phyloP scores from a whole-genome alignment of 352 stramenopile species.

The Pythium diclinum region DNA sequence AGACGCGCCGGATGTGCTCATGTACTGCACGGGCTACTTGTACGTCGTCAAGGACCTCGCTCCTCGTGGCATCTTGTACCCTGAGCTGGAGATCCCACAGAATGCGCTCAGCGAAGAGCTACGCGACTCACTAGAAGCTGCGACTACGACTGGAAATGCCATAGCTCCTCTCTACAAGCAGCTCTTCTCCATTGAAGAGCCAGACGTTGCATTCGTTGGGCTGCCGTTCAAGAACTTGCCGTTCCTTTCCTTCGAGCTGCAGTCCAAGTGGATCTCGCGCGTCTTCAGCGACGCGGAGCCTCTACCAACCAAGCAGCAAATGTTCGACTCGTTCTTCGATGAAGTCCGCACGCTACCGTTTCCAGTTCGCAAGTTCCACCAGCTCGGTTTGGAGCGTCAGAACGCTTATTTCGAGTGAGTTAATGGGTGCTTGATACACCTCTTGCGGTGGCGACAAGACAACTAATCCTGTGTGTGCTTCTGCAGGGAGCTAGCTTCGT shows the following conservation, averaged over 20 bases:
- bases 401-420: conserved; percentile 24
- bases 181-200: conserved; percentile 73
- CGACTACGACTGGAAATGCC: conserved; percentile 29
- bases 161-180: conserved; percentile 77
- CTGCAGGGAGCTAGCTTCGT: conserved; percentile 23
- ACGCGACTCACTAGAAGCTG: conserved; percentile 33
- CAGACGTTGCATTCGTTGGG: conserved; percentile 66
- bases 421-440: not conserved
- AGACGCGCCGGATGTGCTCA: conserved; percentile 59
- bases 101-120: conserved; percentile 25
- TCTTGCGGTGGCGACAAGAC: no score
- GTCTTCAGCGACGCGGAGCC: conserved; percentile 42
- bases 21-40: conserved; percentile 75
- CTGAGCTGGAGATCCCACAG: conserved; percentile 11
- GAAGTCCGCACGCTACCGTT: conserved; percentile 41
- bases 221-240: conserved; percentile 74
- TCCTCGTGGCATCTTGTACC: conserved; percentile 47
- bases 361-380: conserved; percentile 61
- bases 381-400: conserved; percentile 43
- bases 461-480: not conserved
- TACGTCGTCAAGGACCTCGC: conserved; percentile 60
- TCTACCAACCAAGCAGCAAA: conserved; percentile 61
- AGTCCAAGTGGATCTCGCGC: conserved; percentile 60
- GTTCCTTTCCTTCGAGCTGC: conserved; percentile 81
- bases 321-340: conserved; percentile 62